These are phyloP conservation scores for Pachyrhizus erosus DNA, from an alignment of 306 rosid genomes.

Conservation along the genomic window DNA sequence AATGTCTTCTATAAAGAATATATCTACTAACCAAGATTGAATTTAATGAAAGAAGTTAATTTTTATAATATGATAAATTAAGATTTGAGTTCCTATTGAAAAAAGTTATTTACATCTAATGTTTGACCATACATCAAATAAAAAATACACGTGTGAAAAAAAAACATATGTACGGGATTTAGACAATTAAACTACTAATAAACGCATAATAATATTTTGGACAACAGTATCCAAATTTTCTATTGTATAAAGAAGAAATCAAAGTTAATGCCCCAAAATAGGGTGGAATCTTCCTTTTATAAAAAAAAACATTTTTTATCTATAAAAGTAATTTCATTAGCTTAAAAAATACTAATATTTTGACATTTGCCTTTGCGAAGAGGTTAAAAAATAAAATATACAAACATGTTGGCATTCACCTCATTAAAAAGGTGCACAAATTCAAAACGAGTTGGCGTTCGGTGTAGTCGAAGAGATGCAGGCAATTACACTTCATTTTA, in stretches of 20 bases:
- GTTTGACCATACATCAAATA: no score
- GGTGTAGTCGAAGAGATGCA: background rate
- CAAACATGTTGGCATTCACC: background rate
- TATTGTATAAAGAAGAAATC: background rate
- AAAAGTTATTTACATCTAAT: no score
- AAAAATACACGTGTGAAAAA: no score
- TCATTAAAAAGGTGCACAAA: background rate
- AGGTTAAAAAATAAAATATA: background rate
- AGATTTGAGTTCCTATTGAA: no score
- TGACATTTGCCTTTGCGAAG: background rate
- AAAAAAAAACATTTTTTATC: background rate
- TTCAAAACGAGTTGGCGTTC: background rate
- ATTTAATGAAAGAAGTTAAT: no score
- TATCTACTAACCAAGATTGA: no score
- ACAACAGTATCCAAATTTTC: no score
- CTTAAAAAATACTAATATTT: background rate
- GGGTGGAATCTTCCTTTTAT: background rate
- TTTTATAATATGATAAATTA: no score
- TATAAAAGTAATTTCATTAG: background rate
- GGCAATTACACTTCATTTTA: background rate
- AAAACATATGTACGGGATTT: no score
- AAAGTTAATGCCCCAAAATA: background rate
- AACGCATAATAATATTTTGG: no score
- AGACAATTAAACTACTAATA: no score
- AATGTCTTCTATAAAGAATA: no score